Percentiles rank a stretch among this genome's conserved stretches.
phyloP scores from a whole-genome alignment of 345 rosid genomes.

The Eucalyptus regnans region DNA sequence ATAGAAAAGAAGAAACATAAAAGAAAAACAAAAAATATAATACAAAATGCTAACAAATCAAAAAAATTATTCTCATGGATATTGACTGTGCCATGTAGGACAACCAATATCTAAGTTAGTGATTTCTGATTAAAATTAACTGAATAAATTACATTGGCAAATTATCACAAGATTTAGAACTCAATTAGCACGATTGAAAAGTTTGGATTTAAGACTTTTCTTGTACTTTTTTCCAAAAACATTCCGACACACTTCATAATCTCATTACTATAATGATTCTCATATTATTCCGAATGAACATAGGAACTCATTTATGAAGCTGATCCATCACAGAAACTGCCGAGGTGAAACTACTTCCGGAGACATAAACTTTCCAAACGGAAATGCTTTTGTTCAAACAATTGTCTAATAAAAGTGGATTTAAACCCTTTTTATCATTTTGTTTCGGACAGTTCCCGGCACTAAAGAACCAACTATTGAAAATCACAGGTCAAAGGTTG shows the following conservation, averaged over 20 bases:
- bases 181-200: fast-evolving
- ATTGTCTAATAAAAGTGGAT: background rate
- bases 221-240: background rate
- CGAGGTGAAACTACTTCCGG: background rate
- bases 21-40: background rate
- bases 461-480: background rate
- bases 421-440: background rate
- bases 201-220: background rate
- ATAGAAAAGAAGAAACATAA: background rate
- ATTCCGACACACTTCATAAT: fast-evolving
- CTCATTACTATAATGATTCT: background rate
- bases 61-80: too few relatives aligned
- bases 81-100: fast-evolving
- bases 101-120: fast-evolving
- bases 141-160: fast-evolving
- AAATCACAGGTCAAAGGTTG: background rate
- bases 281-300: background rate
- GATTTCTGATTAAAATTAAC: fast-evolving
- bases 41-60: background rate
- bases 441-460: background rate
- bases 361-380: background rate
- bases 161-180: fast-evolving
- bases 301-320: background rate
- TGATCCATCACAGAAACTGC: background rate
- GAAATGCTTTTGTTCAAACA: background rate